Evolutionary conservation across 1,139 yeast genomes (phyloP), one percentile per base, ranked within the genome.

Genomic region (Williopsis jadinii): DNA sequence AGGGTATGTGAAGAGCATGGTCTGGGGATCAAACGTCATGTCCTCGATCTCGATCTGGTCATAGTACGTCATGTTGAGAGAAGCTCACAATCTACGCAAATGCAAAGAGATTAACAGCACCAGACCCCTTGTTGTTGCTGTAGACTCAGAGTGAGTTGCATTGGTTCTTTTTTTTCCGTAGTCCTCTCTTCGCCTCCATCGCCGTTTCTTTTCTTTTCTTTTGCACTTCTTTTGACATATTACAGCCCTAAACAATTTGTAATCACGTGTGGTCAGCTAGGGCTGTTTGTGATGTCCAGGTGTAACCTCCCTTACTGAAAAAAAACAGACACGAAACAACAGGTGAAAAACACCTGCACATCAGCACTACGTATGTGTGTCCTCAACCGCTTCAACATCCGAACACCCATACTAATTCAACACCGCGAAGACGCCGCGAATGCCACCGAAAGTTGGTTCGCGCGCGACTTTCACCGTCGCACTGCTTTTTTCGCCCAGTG

Each of bases 1-100:
- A 5, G 99, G 99, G 55, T 90, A 92, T 45, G 87, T 84, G 63
- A 90, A 87, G 35, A 87, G 65, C 61, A 83, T 88, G 11, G 85
- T 79, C 28, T 70, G 70, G 4, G 92, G 79, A 61, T 92, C 97
- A 61, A 77, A 92, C 6, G 90, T 82, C 78, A 92, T 88, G 61
- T 92, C 99, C 63, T 92, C 98, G 42, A 94, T 92, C 68, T 92
- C 98, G 46, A 92, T 81, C 61, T 92, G 95, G 61, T 92, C 98
- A 64, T 92, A 92, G 30, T 85, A 47, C 28, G 49, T 42, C 49
- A 45, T 45, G 3, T 8, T 30, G 13, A 3, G 6, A 19, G 6
- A 19, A 19, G 24, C 24, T 19, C 24, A 19, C 24, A 19, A 19
- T 19, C 24, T 19, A 4, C 24, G 4, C 24, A 19, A 14, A n/a